Conservation (phyloP, 106 monocot genomes). For the Dioscorea alata region DNA sequence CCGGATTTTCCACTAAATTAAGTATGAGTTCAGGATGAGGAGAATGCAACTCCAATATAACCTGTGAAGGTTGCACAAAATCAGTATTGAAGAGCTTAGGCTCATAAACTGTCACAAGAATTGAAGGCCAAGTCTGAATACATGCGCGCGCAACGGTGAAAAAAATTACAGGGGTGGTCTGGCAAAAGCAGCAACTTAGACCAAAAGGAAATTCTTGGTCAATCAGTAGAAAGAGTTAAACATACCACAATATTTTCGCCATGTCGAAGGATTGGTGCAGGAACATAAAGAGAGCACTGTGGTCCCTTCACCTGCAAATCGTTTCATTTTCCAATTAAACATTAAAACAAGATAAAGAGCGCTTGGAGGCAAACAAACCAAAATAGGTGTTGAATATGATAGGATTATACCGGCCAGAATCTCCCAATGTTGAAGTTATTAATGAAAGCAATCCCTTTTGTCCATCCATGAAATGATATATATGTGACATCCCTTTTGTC, state of each 20-base stretch:
- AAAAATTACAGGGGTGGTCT: too few relatives aligned
- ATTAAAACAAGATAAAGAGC: too few relatives aligned
- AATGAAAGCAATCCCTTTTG: constrained; percentile 88
- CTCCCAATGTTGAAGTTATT: constrained; percentile 97
- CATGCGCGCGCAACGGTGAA: too few relatives aligned
- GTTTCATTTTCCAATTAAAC: too few relatives aligned
- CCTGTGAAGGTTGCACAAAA: constrained; percentile 20
- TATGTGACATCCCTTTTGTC: constrained; percentile 63
- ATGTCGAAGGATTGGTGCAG: constrained; percentile 76
- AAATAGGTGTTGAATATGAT: too few relatives aligned
- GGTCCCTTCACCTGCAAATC: constrained; percentile 62
- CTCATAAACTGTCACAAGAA: too few relatives aligned
- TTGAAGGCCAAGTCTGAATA: too few relatives aligned
- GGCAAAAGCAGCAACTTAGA: too few relatives aligned
- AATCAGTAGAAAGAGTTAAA: neutral
- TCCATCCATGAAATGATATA: constrained; percentile 87
- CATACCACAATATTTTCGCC: constrained; percentile 82
- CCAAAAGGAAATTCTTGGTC: too few relatives aligned
- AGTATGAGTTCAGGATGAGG: constrained; percentile 42
- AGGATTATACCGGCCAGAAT: constrained; percentile 77
- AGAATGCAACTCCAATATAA: constrained; percentile 68
- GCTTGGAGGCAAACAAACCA: too few relatives aligned
- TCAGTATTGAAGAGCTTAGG: too few relatives aligned
- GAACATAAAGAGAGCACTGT: constrained; percentile 93
- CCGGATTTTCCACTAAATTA: constrained; percentile 47